Percentiles rank a stretch among this genome's conserved stretches.
Evolutionary conservation across 1,139 yeast species (phyloP).

Genomic region (Nakaseomyces bracarensis): DNA sequence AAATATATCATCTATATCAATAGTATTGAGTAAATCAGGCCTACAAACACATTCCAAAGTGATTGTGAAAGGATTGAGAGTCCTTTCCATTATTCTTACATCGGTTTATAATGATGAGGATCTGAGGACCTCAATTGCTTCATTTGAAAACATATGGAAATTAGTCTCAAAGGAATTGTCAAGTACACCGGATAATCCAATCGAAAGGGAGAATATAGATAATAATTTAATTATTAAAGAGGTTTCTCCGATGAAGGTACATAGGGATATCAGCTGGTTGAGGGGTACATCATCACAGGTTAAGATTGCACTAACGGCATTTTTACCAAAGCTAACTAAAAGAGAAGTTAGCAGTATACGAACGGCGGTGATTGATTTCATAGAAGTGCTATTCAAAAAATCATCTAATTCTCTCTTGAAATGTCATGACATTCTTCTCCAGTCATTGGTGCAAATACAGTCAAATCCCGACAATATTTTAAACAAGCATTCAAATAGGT

Average conservation of each 20-base stretch:
- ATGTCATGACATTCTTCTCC: constrained; percentile 16
- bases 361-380: constrained; percentile 26
- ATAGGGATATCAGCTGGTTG: constrained; percentile 55
- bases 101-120: constrained; percentile 39
- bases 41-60: constrained; percentile 38
- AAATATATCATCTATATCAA: constrained; percentile 42
- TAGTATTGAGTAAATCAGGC: constrained; percentile 36
- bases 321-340: constrained; percentile 34
- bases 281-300: constrained; percentile 57
- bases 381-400: constrained; percentile 23
- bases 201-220: constrained; percentile 9
- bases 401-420: constrained; percentile 15
- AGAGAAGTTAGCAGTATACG: constrained; percentile 20
- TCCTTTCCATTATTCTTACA: constrained; percentile 33
- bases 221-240: neutral
- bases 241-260: constrained; percentile 15
- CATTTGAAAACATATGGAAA: neutral
- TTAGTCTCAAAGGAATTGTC: neutral
- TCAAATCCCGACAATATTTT: neutral
- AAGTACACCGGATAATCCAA: neutral
- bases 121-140: constrained; percentile 14
- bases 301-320: constrained; percentile 32
- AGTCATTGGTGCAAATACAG: constrained; percentile 8
- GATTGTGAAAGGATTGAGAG: constrained; percentile 29
- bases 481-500: neutral